Evolutionary conservation across 139 green algal species (phyloP).

Genomic region (Coelastrella sp.): DNA sequence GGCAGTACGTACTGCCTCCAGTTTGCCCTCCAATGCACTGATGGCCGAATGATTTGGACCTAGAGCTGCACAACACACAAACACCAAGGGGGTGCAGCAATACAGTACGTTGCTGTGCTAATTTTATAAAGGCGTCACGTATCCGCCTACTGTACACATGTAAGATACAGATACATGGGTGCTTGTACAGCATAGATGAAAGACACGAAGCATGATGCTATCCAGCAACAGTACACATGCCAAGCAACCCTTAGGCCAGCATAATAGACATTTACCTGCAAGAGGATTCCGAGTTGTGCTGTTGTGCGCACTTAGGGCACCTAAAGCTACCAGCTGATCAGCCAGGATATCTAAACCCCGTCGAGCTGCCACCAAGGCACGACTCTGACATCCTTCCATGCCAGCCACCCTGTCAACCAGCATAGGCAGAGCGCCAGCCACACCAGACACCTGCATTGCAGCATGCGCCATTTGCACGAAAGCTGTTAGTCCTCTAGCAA

Average conservation of each 20-base stretch:
- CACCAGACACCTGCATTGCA: slow-evolving; percentile 3
- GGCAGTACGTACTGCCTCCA: slow-evolving; percentile 47
- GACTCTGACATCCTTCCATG: neutral
- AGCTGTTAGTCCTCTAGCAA: no score
- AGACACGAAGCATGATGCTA: no score
- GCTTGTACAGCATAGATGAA: no score
- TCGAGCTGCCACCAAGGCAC: neutral
- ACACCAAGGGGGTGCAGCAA: no score
- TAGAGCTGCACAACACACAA: slow-evolving; percentile 30
- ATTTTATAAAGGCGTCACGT: neutral
- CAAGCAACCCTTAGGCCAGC: no score
- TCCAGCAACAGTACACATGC: no score
- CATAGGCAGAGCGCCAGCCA: neutral
- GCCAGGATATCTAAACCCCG: slow-evolving; percentile 39
- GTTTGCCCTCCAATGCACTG: slow-evolving; percentile 35
- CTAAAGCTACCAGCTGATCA: slow-evolving; percentile 47
- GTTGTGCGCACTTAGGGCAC: neutral
- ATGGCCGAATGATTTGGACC: slow-evolving; percentile 42
- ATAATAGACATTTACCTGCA: slow-evolving; percentile 9
- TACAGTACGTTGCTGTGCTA: neutral
- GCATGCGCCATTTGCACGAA: no score
- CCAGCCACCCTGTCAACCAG: slow-evolving; percentile 12
- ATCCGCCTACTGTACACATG: neutral
- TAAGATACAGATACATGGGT: no score
- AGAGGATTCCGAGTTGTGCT: slow-evolving; percentile 44